Evolutionary conservation across 176 grass and related monocot genomes (phyloP).

Genomic region (Triticum aestivum): DNA sequence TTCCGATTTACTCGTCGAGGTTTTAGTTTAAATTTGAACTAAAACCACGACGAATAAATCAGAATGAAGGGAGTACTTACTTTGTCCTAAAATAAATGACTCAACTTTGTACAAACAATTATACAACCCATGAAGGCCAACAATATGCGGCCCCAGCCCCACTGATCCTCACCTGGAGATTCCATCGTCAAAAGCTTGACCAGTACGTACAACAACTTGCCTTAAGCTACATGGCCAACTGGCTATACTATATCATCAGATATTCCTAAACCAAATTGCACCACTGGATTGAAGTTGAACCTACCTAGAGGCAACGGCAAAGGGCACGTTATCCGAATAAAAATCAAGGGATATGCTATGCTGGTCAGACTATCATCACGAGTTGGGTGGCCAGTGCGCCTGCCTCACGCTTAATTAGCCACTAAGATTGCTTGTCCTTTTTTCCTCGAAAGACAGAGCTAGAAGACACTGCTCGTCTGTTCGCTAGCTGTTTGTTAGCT

Average conservation of each 20-base stretch:
- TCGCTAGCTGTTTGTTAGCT: neutral
- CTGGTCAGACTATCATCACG: neutral
- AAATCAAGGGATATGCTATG: constrained; percentile 26
- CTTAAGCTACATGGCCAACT: neutral
- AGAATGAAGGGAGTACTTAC: too few relatives aligned
- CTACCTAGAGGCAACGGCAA: neutral
- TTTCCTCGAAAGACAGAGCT: neutral
- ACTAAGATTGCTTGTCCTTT: neutral
- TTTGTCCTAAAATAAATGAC: too few relatives aligned
- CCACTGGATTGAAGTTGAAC: neutral
- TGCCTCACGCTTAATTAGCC: constrained; percentile 10
- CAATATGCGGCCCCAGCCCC: too few relatives aligned
- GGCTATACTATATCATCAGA: neutral
- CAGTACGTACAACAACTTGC: constrained; percentile 1
- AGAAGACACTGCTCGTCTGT: neutral
- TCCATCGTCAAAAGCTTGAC: constrained; percentile 26
- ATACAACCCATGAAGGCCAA: neutral
- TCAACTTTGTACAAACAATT: neutral
- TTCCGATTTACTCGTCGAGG: too few relatives aligned
- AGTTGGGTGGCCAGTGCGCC: constrained; percentile 3
- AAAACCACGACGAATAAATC: too few relatives aligned
- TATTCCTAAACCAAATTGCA: constrained; percentile 8
- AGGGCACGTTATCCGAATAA: constrained; percentile 39
- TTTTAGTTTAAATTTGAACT: too few relatives aligned
- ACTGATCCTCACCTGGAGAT: constrained; percentile 12